A percentile compares a stretch with the other conserved stretches of the same genome.
Evolutionary conservation across 345 rosid genomes (phyloP).

Genomic region (Acer saccharum): DNA sequence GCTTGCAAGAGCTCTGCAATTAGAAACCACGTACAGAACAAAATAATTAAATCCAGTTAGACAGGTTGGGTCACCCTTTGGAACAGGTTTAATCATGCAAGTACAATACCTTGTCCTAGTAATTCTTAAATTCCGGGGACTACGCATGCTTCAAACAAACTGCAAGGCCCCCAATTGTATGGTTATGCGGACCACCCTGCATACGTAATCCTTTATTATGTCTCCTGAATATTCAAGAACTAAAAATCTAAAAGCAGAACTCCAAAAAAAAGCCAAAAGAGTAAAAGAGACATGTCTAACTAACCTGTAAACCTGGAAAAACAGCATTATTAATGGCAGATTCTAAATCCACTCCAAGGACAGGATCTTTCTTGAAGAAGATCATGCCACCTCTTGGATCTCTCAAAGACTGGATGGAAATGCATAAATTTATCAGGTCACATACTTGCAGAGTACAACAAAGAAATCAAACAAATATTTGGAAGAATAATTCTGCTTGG

Average conservation of each 20-base stretch:
- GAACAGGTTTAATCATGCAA: background rate
- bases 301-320: slow-evolving; percentile 92
- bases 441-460: slow-evolving; percentile 7
- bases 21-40: slow-evolving; percentile 66
- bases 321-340: slow-evolving; percentile 93
- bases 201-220: slow-evolving; percentile 11
- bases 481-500: background rate
- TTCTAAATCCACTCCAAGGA: slow-evolving; percentile 82
- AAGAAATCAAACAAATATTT: background rate
- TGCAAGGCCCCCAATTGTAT: slow-evolving; percentile 89
- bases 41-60: slow-evolving; percentile 1
- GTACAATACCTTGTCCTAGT: slow-evolving; percentile 67
- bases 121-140: slow-evolving; percentile 66
- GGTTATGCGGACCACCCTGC: slow-evolving; percentile 98
- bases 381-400: slow-evolving; percentile 99
- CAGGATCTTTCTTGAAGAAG: slow-evolving; percentile 76
- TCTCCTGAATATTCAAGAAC: background rate
- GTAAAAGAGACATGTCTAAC: slow-evolving; percentile 10
- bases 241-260: background rate
- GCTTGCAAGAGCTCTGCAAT: slow-evolving; percentile 74
- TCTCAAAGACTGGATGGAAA: slow-evolving; percentile 69
- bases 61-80: background rate
- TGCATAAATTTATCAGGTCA: slow-evolving; percentile 10
- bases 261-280: background rate
- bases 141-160: slow-evolving; percentile 90